phyloP scores from a whole-genome alignment of 179 eudicot genomes.

The Camellia oleifera region DNA sequence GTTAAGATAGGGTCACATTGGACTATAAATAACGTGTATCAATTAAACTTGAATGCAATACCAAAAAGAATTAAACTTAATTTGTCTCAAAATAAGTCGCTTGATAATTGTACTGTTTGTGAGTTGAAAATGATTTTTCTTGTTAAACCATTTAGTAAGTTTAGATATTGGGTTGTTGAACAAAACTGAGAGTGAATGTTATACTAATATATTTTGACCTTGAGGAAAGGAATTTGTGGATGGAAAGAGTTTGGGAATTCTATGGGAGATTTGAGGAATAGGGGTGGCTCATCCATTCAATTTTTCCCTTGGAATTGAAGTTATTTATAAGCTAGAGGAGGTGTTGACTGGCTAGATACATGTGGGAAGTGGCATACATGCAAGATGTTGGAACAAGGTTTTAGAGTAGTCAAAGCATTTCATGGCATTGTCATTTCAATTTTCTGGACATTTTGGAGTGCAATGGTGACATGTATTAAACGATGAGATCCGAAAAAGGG shows the following conservation, averaged over 20 bases:
- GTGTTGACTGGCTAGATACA: constrained; percentile 14
- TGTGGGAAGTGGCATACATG: constrained; percentile 16
- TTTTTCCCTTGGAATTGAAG: constrained; percentile 13
- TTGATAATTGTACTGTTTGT: too few relatives aligned
- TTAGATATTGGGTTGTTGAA: background rate
- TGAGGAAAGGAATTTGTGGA: constrained; percentile 12
- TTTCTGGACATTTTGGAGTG: too few relatives aligned
- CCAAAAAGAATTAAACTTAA: too few relatives aligned
- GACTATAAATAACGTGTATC: too few relatives aligned
- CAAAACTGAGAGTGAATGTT: background rate
- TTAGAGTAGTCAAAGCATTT: background rate
- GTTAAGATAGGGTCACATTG: too few relatives aligned
- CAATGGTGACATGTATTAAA: too few relatives aligned
- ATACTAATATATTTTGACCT: constrained; percentile 4
- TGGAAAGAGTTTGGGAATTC: constrained; percentile 4
- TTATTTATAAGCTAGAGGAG: background rate
- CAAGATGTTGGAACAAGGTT: constrained; percentile 1
- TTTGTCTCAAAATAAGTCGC: too few relatives aligned
- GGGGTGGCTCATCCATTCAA: background rate
- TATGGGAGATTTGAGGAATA: background rate
- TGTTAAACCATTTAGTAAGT: background rate
- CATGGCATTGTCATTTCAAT: background rate
- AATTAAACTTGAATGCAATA: too few relatives aligned
- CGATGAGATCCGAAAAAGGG: too few relatives aligned
- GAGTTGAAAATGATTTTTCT: background rate